Conservation (phyloP, 768 basidiomycete genomes). For the Kwoniella heveanensis region DNA sequence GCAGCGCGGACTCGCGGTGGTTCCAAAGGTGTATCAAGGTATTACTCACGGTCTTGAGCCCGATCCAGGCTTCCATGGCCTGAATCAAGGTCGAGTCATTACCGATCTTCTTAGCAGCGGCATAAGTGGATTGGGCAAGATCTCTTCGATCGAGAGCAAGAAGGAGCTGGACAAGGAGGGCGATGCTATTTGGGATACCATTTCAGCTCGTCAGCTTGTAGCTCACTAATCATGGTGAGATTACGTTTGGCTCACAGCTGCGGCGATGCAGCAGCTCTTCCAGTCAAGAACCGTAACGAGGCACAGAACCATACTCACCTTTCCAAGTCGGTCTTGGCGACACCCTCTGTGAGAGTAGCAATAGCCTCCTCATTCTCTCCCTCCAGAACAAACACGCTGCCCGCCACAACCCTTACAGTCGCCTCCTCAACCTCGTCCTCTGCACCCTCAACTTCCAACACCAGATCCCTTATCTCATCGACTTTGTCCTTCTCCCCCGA, state of each 20-base stretch:
- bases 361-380: constrained; percentile 89
- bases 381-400: constrained; percentile 80
- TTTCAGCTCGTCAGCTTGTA: constrained; percentile 2
- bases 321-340: constrained; percentile 77
- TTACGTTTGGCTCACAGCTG: too few species aligned
- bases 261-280: too few species aligned
- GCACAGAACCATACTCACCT: constrained; percentile 67
- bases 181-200: constrained; percentile 63
- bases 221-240: too few species aligned
- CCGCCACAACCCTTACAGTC: constrained; percentile 75
- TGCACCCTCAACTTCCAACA: constrained; percentile 81
- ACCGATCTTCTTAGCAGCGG: constrained; percentile 77
- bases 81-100: constrained; percentile 89
- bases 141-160: constrained; percentile 86
- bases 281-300: too few species aligned
- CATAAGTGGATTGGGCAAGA: constrained; percentile 82
- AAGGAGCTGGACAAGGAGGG: constrained; percentile 80
- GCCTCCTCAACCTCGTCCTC: constrained; percentile 72
- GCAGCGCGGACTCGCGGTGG: too few species aligned
- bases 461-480: constrained; percentile 80
- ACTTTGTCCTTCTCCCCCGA: constrained; percentile 61
- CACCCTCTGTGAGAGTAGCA: constrained; percentile 73
- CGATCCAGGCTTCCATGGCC: constrained; percentile 74
- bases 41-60: constrained; percentile 51
- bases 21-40: too few species aligned